A percentile compares a stretch with the other conserved stretches of the same genome.
These are phyloP conservation scores for Oryza glaberrima DNA, from an alignment of 176 grass and related monocot species.

Conservation along the genomic window DNA sequence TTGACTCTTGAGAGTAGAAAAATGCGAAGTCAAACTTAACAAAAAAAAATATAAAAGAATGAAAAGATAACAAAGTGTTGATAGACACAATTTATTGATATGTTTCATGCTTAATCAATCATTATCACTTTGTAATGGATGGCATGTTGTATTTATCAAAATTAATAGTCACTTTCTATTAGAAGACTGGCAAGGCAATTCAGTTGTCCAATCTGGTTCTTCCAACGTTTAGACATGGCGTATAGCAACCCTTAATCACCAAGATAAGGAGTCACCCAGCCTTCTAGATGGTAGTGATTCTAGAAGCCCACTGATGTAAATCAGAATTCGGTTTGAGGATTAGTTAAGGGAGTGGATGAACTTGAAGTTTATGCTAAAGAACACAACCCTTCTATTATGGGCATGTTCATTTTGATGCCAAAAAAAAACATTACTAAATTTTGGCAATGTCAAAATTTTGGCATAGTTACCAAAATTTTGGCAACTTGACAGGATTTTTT, in stretches of 20 bases:
- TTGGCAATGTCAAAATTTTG: too few species aligned
- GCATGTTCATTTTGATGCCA: too few species aligned
- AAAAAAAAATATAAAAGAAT: too few species aligned
- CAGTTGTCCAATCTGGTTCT: background rate
- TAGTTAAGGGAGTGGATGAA: background rate
- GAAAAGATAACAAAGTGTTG: background rate
- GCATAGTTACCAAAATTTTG: too few species aligned
- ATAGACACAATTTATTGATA: background rate
- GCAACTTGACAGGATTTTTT: too few species aligned
- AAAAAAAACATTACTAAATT: too few species aligned
- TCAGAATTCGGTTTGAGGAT: background rate
- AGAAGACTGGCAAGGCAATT: background rate
- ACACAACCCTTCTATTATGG: background rate
- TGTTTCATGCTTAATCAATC: background rate
- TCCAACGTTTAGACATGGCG: background rate
- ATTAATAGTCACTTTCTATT: conserved; percentile 18
- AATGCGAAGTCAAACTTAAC: background rate
- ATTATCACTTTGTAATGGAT: background rate
- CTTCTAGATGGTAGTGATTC: background rate
- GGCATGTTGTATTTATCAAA: background rate
- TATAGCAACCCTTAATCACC: too few species aligned
- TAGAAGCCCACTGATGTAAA: background rate
- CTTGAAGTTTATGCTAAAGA: background rate
- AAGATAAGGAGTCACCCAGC: background rate
- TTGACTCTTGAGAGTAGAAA: background rate